phyloP scores from a whole-genome alignment of 2,329 filamentous ascomycete genomes.

The Ophiostoma tasmaniense region DNA sequence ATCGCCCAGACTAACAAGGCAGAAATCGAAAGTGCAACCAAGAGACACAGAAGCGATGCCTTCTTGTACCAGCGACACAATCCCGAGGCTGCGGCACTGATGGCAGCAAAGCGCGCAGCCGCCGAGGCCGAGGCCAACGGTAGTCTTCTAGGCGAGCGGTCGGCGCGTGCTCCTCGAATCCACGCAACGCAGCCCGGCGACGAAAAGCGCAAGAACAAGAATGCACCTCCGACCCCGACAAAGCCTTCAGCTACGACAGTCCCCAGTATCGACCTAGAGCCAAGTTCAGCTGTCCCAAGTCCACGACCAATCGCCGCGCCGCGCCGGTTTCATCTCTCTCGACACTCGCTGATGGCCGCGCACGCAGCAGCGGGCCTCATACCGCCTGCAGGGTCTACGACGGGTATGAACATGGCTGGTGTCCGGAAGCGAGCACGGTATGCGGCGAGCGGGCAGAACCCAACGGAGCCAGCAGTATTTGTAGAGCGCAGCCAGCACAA shows the following conservation, averaged over 20 bases:
- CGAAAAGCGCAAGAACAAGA: slow-evolving; percentile 23
- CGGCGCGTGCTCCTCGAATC: slow-evolving; percentile 29
- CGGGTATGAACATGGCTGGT: slow-evolving; percentile 24
- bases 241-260: background rate
- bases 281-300: background rate
- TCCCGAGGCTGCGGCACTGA: slow-evolving; percentile 19
- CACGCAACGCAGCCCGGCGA: slow-evolving; percentile 38
- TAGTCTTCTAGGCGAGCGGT: slow-evolving; percentile 18
- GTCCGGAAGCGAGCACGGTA: slow-evolving; percentile 35
- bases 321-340: slow-evolving; percentile 48
- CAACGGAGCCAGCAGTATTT: slow-evolving; percentile 40
- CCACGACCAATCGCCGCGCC: slow-evolving; percentile 27
- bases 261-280: background rate
- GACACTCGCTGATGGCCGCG: slow-evolving; percentile 16
- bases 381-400: no score
- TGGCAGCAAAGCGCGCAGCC: slow-evolving; percentile 13
- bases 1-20: slow-evolving; percentile 15
- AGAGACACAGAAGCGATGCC: slow-evolving; percentile 43
- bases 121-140: slow-evolving; percentile 23
- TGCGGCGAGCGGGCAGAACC: slow-evolving; percentile 10
- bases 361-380: slow-evolving; percentile 21
- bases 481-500: slow-evolving; percentile 40
- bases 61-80: slow-evolving; percentile 50
- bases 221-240: background rate
- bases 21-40: slow-evolving; percentile 40